Base-by-base conservation (phyloP, 192 early-diverging fungal species). In the Coemansia sp. region DNA sequence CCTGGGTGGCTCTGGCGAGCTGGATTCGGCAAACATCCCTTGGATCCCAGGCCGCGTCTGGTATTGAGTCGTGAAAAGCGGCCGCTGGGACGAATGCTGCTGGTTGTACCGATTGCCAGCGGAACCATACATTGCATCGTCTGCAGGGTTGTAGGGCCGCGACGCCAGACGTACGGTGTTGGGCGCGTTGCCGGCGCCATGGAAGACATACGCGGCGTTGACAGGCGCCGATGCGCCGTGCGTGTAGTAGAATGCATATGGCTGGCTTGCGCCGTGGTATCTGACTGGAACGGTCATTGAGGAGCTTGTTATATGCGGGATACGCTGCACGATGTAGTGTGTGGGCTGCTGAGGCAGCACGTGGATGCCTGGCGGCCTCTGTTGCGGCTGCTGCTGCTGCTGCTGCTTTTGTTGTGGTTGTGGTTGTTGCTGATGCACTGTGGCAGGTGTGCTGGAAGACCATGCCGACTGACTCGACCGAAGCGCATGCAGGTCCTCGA, bases 231-330 rank as follows among this genome's bases (percentile, higher is more conserved):
- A 57, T 36, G 69, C 32, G 39, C 75, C 77, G 14, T 74, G 77
- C 27, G 77, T 68, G 19, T 80, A 80, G 61, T 80, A 80, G 4
- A 62, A 55, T 60, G 77, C 74, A 29, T 80, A 72, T 55, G 77
- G 57, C 39, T 74, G 77, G 45, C 70, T 74, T 1, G 68, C 64
- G 7, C 77, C 77, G 23, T 80, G 77, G 68, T 80, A 80, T 16
- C 77, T 61, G 10, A 68, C 71, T 0, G 77, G 77, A 27, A 65
- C 57, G 10, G 50, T 27, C 45, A 36, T 30, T 16, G 55, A 55
- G 9, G 53, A 55, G 53, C 29, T 55, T 25, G 16, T 29, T 23
- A 27, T 51, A 6, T 42, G 39, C 5, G 39, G 39, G 13, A 42
- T 42, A 10, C 39, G 9, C 16, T 42, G 39, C 11, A 42, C 39